Percentiles rank a stretch among this genome's conserved stretches.
Conservation (phyloP, 352 stramenopile species). For the Phytophthora megakarya region DNA sequence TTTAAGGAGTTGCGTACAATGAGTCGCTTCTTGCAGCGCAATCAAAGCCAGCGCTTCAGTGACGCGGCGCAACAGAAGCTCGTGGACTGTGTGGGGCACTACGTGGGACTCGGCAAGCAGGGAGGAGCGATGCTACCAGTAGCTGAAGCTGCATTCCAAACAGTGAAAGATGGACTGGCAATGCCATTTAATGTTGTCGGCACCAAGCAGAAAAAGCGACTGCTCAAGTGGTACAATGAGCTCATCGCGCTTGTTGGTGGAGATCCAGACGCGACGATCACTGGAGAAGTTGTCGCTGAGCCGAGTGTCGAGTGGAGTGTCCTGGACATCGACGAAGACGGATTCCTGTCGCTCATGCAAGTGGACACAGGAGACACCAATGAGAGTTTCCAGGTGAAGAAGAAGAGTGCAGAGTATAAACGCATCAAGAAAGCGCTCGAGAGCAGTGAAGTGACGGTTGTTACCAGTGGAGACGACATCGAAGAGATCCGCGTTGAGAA, state of each 20-base stretch:
- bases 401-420: conserved; percentile 72
- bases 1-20: conserved; percentile 77
- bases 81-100: conserved; percentile 68
- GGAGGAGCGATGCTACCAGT: conserved; percentile 48
- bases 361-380: conserved; percentile 67
- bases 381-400: conserved; percentile 70
- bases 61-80: conserved; percentile 83
- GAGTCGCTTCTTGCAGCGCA: conserved; percentile 77
- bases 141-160: conserved; percentile 62
- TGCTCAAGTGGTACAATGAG: conserved; percentile 89
- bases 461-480: conserved; percentile 59
- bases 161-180: conserved; percentile 78
- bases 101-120: conserved; percentile 70
- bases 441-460: conserved; percentile 53
- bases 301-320: conserved; percentile 60
- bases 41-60: conserved; percentile 79
- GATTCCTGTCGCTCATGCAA: conserved; percentile 75
- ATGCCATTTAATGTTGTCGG: conserved; percentile 87
- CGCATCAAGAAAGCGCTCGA: conserved; percentile 74
- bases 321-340: conserved; percentile 74
- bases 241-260: conserved; percentile 60
- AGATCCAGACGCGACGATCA: conserved; percentile 43
- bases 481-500: conserved; percentile 46
- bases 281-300: conserved; percentile 18
- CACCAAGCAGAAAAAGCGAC: conserved; percentile 81